Evolutionary conservation across 768 basidiomycete genomes (phyloP).

Genomic region (Lyophyllum atratum): DNA sequence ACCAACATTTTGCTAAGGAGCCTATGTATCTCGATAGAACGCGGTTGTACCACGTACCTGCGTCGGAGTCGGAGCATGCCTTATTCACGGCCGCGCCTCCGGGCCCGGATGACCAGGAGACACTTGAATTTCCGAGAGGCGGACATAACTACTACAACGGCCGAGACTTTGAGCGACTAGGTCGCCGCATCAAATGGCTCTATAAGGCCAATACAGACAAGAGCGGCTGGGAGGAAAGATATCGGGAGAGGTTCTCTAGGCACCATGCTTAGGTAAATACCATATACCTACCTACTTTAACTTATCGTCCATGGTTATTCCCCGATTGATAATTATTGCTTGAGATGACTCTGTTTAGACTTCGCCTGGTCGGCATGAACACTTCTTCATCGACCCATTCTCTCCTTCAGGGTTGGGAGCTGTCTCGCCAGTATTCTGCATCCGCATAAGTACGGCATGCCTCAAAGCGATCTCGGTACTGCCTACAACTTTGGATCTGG

Average conservation of each 20-base stretch:
- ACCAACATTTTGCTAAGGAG: constrained; percentile 47
- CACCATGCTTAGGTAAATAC: neutral
- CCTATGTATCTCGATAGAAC: constrained; percentile 54
- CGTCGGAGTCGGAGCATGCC: constrained; percentile 46
- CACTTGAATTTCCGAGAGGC: constrained; percentile 46
- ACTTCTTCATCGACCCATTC: too few species aligned
- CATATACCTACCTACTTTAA: neutral
- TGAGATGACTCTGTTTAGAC: too few species aligned
- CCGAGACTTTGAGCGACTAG: constrained; percentile 50
- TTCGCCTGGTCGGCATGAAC: too few species aligned
- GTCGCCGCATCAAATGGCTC: constrained; percentile 45
- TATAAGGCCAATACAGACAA: constrained; percentile 32
- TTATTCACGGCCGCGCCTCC: constrained; percentile 38
- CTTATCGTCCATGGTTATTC: too few species aligned
- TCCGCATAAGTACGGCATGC: too few species aligned
- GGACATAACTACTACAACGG: constrained; percentile 68
- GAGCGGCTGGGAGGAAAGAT: constrained; percentile 47
- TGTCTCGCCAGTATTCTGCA: too few species aligned
- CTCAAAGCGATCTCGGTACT: too few species aligned
- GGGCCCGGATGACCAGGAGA: constrained; percentile 12
- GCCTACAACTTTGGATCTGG: too few species aligned
- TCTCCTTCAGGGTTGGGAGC: too few species aligned
- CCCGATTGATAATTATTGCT: too few species aligned
- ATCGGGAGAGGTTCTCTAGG: constrained; percentile 19
- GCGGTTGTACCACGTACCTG: constrained; percentile 47